Evolutionary conservation across 177 flowering plant species (phyloP), one percentile per base, ranked within the genome.

Genomic region (Vitis hybrid): DNA sequence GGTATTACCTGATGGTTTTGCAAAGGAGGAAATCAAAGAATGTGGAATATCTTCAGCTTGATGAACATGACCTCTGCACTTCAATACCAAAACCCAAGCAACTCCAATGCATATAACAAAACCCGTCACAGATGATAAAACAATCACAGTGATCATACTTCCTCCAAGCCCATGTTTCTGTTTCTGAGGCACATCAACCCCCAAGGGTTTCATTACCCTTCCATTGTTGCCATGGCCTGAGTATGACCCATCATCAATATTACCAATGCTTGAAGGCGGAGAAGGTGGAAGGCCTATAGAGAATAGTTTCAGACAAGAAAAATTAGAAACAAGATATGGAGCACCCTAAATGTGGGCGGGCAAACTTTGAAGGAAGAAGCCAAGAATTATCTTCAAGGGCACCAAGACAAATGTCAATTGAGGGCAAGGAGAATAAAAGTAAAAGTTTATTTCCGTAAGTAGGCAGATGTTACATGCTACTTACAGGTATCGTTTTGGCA

Each of bases 271-370:
- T 8, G 80, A 74, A 54, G 92, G 91, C 5, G 93, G 93, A 65
- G 91, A 83, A 0, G 88, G 83, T n/a, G 91, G 93, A 73, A 89
- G 83, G 73, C 91, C 93, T 89, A 79, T 8, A 60, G 10, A 69
- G 30, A 62, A 49, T 10, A 17, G 9, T 21, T 70, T 3, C 58
- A 62, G n/a, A 66, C 3, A 10, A 52, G 12, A 48, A 23, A 17
- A 61, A 19, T 10, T 3, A 23, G 52, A 60, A 11, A 59, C 45
- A n/a, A 23, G 13, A 10, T 21, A 56, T 12, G 32, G 10, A 17
- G 15, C n/a, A 45, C 15, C 0, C 21, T 34, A 67, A 2, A 34
- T 40, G 70, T 57, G n/a, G 11, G n/a, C 52, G 49, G 60, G 45
- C 18, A 65, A 52, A 12, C 30, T 26, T 52, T 65, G 34, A 23